These are phyloP conservation scores for Colletotrichum paranaense DNA, from an alignment of 2,329 filamentous ascomycete species.

Conservation along the genomic window DNA sequence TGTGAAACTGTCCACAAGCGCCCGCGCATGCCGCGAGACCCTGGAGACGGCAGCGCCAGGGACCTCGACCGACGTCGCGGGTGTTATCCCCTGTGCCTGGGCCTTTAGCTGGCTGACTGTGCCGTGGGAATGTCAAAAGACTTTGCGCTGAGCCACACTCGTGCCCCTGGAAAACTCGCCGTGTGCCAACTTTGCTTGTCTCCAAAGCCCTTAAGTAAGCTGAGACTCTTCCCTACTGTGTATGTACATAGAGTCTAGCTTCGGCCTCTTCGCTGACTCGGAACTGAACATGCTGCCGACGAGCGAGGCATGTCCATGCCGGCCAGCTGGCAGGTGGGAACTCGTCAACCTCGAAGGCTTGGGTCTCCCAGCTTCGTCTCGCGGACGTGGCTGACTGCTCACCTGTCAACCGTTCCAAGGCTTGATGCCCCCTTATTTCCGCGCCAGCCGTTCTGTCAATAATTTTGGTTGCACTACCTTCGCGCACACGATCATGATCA, in stretches of 20 bases:
- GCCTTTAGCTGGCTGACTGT: not conserved
- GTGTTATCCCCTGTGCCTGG: not conserved
- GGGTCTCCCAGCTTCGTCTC: constrained; percentile 3
- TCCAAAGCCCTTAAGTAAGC: not conserved
- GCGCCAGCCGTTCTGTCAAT: not conserved
- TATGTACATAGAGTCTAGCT: not conserved
- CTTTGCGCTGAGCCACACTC: constrained; percentile 15
- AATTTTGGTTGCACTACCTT: not conserved
- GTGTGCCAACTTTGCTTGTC: not conserved
- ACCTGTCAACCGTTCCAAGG: not conserved
- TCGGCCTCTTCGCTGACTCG: not conserved
- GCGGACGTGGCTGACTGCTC: constrained; percentile 12
- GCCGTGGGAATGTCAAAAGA: not conserved
- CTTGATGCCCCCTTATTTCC: not conserved
- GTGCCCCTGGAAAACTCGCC: constrained; percentile 1
- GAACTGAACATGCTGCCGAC: not conserved
- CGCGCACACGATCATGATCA: not conserved
- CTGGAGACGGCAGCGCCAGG: not conserved
- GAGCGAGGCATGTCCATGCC: constrained; percentile 6
- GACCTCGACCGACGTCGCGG: constrained; percentile 4
- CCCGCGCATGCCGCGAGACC: constrained; percentile 3
- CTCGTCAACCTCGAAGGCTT: not conserved
- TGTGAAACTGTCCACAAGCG: not conserved
- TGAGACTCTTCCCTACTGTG: not conserved
- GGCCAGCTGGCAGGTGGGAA: constrained; percentile 23